phyloP scores from a whole-genome alignment of 345 rosid genomes.

The Ceriops decandra region DNA sequence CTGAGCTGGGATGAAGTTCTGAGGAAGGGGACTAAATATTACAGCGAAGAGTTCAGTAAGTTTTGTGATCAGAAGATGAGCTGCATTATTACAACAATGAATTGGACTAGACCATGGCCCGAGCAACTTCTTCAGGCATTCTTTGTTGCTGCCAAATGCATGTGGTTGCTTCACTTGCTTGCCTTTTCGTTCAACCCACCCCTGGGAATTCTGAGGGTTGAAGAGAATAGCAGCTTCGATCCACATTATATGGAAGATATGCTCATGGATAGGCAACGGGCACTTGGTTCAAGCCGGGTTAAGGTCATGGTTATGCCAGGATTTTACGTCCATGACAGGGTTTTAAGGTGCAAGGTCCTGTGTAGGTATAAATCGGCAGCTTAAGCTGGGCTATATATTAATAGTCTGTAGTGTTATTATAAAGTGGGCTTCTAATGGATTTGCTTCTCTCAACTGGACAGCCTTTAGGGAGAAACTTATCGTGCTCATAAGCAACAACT shows the following conservation, averaged over 20 bases:
- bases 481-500: no score
- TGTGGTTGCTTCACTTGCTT: constrained; percentile 90
- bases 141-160: constrained; percentile 83
- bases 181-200: constrained; percentile 84
- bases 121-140: constrained; percentile 79
- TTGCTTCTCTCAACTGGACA: no score
- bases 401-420: no score
- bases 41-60: constrained; percentile 90
- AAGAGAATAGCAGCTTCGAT: constrained; percentile 65
- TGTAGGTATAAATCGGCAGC: constrained; percentile 62
- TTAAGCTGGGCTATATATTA: constrained; percentile 5
- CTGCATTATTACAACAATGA: constrained; percentile 62
- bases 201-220: constrained; percentile 69
- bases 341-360: constrained; percentile 85
- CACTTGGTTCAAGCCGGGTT: constrained; percentile 44
- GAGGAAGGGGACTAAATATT: constrained; percentile 84
- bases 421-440: no score
- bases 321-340: constrained; percentile 71
- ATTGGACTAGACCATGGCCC: constrained; percentile 88
- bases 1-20: constrained; percentile 89
- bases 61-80: constrained; percentile 98
- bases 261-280: constrained; percentile 54
- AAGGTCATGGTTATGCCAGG: constrained; percentile 96
- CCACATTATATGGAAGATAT: constrained; percentile 81
- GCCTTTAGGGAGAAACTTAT: no score